Conservation (phyloP, 2,329 filamentous ascomycete genomes). For the Podosphaera fusca region DNA sequence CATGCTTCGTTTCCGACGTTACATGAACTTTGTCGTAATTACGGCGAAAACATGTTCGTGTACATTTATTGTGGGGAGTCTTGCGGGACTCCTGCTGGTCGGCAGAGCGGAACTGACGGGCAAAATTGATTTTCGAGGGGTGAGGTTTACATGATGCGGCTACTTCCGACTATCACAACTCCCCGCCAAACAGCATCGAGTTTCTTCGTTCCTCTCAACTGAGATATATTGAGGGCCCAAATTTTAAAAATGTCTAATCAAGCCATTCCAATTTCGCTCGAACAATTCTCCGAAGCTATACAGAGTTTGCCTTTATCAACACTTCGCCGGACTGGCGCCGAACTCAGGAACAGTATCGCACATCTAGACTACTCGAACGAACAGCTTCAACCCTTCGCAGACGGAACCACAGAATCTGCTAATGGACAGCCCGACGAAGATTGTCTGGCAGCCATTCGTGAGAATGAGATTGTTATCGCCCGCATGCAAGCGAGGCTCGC, state of each 20-base stretch:
- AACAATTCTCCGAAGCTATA: constrained; percentile 43
- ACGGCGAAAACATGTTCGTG: too few relatives aligned
- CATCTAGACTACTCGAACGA: constrained; percentile 55
- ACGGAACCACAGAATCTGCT: constrained; percentile 15
- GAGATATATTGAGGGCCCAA: too few relatives aligned
- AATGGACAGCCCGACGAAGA: constrained; percentile 33
- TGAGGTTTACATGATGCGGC: too few relatives aligned
- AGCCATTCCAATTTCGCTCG: constrained; percentile 33
- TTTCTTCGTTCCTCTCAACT: too few relatives aligned
- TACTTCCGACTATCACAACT: too few relatives aligned
- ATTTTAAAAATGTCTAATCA: constrained; percentile 38
- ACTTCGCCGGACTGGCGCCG: constrained; percentile 52
- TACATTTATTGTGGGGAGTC: too few relatives aligned
- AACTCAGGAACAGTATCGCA: constrained; percentile 50
- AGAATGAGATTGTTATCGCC: constrained; percentile 46
- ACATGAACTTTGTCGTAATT: too few relatives aligned
- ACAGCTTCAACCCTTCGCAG: constrained; percentile 46
- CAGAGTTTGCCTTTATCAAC: constrained; percentile 36
- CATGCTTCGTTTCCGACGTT: too few relatives aligned
- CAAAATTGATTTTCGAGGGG: too few relatives aligned
- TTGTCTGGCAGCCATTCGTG: constrained; percentile 49
- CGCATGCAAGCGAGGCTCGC: constrained; percentile 43
- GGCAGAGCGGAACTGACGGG: too few relatives aligned
- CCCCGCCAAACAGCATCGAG: too few relatives aligned
- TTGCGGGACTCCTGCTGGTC: too few relatives aligned